phyloP scores from a whole-genome alignment of 2,329 filamentous ascomycete species.

The Colletotrichum theobromicola region DNA sequence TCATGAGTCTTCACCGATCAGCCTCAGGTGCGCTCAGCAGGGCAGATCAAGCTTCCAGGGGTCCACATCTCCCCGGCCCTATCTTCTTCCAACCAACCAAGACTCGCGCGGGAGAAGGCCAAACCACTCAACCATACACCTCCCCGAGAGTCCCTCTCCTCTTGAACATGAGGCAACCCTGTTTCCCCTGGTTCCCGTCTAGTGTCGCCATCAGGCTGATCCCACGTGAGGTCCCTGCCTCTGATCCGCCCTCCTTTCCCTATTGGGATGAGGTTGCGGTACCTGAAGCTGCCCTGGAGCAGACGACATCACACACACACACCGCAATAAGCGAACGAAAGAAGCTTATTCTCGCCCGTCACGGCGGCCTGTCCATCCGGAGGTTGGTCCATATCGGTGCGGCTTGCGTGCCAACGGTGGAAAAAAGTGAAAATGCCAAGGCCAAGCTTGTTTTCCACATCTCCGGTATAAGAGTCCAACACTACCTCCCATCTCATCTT shows the following conservation, averaged over 20 bases:
- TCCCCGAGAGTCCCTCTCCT: not conserved
- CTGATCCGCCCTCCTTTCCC: constrained; percentile 9
- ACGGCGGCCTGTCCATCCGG: not conserved
- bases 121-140: not conserved
- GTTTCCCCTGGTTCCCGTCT: not conserved
- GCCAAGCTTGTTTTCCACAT: not conserved
- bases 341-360: constrained; percentile 5
- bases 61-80: not conserved
- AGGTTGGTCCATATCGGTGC: not conserved
- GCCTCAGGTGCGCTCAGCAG: not conserved
- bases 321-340: not conserved
- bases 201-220: not conserved
- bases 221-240: not conserved
- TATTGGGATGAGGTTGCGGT: constrained; percentile 19
- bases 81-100: not conserved
- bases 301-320: not conserved
- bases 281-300: constrained; percentile 10
- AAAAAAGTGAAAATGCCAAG: not conserved
- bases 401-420: not conserved
- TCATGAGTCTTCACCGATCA: not conserved
- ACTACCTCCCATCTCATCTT: not conserved
- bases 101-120: too few species aligned
- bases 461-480: constrained; percentile 6
- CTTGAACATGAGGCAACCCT: not conserved
- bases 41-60: not conserved